Conservation (phyloP, 148 eudicot genomes). For the Hydrangea macrophylla region DNA sequence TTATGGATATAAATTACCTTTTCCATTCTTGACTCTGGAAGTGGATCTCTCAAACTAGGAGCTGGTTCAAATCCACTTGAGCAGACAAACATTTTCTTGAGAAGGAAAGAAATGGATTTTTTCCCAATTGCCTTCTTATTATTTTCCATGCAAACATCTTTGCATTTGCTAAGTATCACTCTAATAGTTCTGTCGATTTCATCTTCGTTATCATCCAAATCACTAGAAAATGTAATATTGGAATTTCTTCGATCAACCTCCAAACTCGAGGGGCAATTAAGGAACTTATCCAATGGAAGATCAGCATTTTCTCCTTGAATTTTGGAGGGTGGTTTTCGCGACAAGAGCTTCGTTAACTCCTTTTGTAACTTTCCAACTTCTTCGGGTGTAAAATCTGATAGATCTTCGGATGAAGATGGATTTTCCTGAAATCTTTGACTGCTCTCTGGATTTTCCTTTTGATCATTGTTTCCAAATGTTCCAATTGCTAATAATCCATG, state of each 20-base stretch:
- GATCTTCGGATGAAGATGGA: constrained; percentile 58
- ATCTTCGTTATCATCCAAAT: constrained; percentile 56
- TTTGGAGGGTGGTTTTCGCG: constrained; percentile 51
- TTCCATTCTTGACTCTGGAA: constrained; percentile 97
- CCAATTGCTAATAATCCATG: constrained; percentile 83
- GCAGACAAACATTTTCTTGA: constrained; percentile 86
- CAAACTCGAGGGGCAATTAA: constrained; percentile 96
- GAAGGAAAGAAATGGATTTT: constrained; percentile 71
- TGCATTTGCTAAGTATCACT: constrained; percentile 88
- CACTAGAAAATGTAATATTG: constrained; percentile 38
- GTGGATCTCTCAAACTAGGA: constrained; percentile 79
- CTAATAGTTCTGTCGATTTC: constrained; percentile 89
- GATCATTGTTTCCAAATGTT: constrained; percentile 70
- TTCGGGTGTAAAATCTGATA: constrained; percentile 89
- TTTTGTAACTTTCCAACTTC: constrained; percentile 80
- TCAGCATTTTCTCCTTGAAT: constrained; percentile 49
- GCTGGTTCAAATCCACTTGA: constrained; percentile 76
- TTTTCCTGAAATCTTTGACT: constrained; percentile 24
- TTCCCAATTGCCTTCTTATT: constrained; percentile 63
- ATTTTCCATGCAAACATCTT: constrained; percentile 81
- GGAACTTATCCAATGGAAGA: constrained; percentile 91
- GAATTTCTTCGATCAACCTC: constrained; percentile 86
- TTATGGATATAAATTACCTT: constrained; percentile 40
- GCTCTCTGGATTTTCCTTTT: constrained; percentile 38
- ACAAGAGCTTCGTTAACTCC: constrained; percentile 67